A percentile compares a stretch with the other conserved stretches of the same genome.
Evolutionary conservation across 768 basidiomycete species (phyloP).

Genomic region (Hydnomerulius pinastri): DNA sequence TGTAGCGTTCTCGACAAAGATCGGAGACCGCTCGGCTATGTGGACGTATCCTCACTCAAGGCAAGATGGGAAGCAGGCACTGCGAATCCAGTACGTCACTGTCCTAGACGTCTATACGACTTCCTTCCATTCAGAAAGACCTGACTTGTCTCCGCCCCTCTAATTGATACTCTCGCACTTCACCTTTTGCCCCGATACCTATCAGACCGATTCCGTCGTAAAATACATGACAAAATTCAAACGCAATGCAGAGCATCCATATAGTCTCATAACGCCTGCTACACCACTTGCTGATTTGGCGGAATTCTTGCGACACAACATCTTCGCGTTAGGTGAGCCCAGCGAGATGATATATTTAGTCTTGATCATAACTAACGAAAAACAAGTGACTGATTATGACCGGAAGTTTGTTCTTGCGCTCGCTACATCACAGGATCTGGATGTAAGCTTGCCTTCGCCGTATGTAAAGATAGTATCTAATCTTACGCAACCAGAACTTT

Average conservation of each 20-base stretch:
- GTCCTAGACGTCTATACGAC: neutral
- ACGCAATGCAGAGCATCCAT: constrained; percentile 62
- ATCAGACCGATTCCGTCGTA: constrained; percentile 69
- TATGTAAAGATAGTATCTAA: neutral
- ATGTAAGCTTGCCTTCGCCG: constrained; percentile 27
- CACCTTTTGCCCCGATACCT: neutral
- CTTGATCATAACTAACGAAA: neutral
- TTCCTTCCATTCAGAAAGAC: neutral
- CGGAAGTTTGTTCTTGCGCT: constrained; percentile 85
- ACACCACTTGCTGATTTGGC: constrained; percentile 84
- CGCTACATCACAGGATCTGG: constrained; percentile 75
- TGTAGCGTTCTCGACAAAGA: constrained; percentile 72
- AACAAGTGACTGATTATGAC: constrained; percentile 74
- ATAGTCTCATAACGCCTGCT: constrained; percentile 78
- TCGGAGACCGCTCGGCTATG: constrained; percentile 79
- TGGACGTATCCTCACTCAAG: constrained; percentile 78
- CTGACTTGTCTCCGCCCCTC: neutral
- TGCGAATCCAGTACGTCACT: constrained; percentile 63
- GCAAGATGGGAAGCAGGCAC: constrained; percentile 73
- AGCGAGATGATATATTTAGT: neutral
- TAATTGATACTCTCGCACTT: no score
- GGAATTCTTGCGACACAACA: constrained; percentile 66
- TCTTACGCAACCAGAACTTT: constrained; percentile 22
- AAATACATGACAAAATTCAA: constrained; percentile 76
- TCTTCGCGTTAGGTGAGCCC: constrained; percentile 74